Evolutionary conservation across 495 filamentous ascomycete species (phyloP).

Genomic region (Friedmanniomyces simplex): DNA sequence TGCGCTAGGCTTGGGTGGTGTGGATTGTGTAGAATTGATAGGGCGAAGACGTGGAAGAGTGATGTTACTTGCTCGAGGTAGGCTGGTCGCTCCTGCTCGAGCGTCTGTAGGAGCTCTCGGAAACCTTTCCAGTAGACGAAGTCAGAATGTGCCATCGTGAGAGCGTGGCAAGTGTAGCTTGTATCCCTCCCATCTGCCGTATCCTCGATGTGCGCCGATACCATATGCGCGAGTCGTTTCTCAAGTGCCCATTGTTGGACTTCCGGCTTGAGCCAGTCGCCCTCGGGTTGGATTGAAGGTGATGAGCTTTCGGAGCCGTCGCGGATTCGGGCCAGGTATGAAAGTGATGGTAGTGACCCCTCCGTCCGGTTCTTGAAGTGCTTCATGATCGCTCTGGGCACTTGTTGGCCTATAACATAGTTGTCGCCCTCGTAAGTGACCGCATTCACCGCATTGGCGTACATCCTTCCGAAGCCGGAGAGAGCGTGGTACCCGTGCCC

Average conservation of each 20-base stretch:
- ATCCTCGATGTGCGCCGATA: slow-evolving; percentile 11
- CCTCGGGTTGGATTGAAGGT: no score
- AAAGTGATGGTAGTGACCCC: background rate
- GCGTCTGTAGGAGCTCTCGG: background rate
- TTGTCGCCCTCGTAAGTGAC: slow-evolving; percentile 17
- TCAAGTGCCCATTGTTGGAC: no score
- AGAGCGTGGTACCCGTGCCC: slow-evolving; percentile 14
- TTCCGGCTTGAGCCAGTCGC: no score
- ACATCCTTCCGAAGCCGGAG: slow-evolving; percentile 14
- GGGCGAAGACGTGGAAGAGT: slow-evolving; percentile 4
- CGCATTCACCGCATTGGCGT: slow-evolving; percentile 11
- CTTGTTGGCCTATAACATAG: slow-evolving; percentile 12
- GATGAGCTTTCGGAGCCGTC: no score
- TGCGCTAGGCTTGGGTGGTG: slow-evolving; percentile 8
- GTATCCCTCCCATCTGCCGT: slow-evolving; percentile 11
- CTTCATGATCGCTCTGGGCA: slow-evolving; percentile 13
- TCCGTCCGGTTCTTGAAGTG: slow-evolving; percentile 6
- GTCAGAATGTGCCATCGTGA: slow-evolving; percentile 17
- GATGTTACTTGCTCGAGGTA: slow-evolving; percentile 6
- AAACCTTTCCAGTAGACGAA: slow-evolving; percentile 18
- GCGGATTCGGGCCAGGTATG: no score
- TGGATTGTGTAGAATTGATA: slow-evolving; percentile 7
- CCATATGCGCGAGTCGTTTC: no score
- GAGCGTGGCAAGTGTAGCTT: slow-evolving; percentile 11
- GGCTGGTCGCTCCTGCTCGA: background rate